Percentiles rank a stretch among this genome's conserved stretches.
Conservation (phyloP, 768 basidiomycete species). For the Amanita thiersii region DNA sequence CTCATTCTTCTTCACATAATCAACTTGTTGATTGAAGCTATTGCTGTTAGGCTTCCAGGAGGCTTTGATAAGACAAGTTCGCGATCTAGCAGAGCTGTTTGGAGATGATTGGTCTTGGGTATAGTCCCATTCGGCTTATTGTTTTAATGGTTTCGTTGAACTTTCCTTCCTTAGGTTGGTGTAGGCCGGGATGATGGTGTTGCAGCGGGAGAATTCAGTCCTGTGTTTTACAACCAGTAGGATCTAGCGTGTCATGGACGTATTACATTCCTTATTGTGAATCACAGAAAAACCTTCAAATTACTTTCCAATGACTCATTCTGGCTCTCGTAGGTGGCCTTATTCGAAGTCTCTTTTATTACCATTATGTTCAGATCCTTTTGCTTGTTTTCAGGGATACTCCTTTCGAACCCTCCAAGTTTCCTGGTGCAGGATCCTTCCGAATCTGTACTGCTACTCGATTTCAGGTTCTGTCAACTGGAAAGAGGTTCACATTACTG, state of each 20-base stretch:
- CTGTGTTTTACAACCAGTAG: conserved; percentile 51
- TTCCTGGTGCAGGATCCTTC: conserved; percentile 41
- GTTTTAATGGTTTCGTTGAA: neutral
- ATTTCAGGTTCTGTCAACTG: conserved; percentile 20
- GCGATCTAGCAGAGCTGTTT: conserved; percentile 45
- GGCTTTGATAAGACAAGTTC: conserved; percentile 47
- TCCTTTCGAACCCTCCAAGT: conserved; percentile 40
- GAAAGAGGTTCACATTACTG: conserved; percentile 28
- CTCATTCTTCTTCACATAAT: neutral
- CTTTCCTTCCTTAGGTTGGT: conserved; percentile 30
- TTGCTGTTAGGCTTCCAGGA: conserved; percentile 39
- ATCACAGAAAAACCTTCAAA: conserved; percentile 22
- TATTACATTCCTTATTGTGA: neutral
- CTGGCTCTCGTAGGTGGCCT: conserved; percentile 42
- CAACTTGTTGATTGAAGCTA: neutral
- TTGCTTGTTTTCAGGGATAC: conserved; percentile 25
- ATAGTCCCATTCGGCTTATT: conserved; percentile 8
- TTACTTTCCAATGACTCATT: conserved; percentile 39
- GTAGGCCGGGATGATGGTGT: conserved; percentile 57
- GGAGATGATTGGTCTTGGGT: conserved; percentile 50
- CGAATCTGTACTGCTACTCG: conserved; percentile 41
- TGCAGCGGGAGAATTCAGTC: conserved; percentile 48
- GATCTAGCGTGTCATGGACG: conserved; percentile 1
- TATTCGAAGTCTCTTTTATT: neutral
- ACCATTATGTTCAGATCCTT: neutral